Conservation (phyloP, 2,329 filamentous ascomycete species). For the Fusarium pilosicola region DNA sequence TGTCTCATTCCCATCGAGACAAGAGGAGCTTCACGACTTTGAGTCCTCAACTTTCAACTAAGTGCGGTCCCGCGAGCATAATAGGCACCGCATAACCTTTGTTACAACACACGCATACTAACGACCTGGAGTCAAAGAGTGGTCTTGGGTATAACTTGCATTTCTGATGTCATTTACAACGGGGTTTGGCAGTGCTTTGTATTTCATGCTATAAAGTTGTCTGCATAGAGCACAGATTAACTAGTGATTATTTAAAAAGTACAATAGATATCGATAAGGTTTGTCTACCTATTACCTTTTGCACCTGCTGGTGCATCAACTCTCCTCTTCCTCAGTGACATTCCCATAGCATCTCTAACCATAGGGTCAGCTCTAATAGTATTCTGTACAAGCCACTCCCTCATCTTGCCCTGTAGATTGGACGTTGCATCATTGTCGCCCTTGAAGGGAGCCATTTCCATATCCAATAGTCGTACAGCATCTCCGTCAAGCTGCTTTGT, state of each 20-base stretch:
- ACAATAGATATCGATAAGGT: slow-evolving; percentile 13
- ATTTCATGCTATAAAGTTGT: slow-evolving; percentile 15
- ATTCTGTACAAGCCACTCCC: slow-evolving; percentile 89
- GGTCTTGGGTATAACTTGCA: slow-evolving; percentile 28
- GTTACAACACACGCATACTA: slow-evolving; percentile 26
- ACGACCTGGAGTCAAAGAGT: slow-evolving; percentile 38
- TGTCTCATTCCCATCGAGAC: slow-evolving; percentile 72
- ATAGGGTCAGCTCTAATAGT: slow-evolving; percentile 82
- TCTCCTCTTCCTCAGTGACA: slow-evolving; percentile 70
- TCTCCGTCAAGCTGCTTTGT: slow-evolving; percentile 74
- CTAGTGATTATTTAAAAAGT: slow-evolving; percentile 28
- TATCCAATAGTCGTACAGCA: slow-evolving; percentile 72
- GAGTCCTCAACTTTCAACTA: slow-evolving; percentile 5
- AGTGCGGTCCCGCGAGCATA: not conserved
- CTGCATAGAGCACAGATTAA: slow-evolving; percentile 10
- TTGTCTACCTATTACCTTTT: slow-evolving; percentile 55
- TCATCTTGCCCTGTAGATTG: slow-evolving; percentile 73
- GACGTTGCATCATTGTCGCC: slow-evolving; percentile 73
- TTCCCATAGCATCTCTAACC: slow-evolving; percentile 81
- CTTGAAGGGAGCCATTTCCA: slow-evolving; percentile 84
- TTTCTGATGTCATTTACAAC: slow-evolving; percentile 19
- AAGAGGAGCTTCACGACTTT: slow-evolving; percentile 67
- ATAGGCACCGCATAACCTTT: not conserved
- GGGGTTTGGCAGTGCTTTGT: slow-evolving; percentile 10
- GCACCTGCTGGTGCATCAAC: slow-evolving; percentile 71